Percentiles rank a stretch among this genome's conserved stretches.
phyloP scores from a whole-genome alignment of 2,329 filamentous ascomycete species.

The Clonostachys sp. region DNA sequence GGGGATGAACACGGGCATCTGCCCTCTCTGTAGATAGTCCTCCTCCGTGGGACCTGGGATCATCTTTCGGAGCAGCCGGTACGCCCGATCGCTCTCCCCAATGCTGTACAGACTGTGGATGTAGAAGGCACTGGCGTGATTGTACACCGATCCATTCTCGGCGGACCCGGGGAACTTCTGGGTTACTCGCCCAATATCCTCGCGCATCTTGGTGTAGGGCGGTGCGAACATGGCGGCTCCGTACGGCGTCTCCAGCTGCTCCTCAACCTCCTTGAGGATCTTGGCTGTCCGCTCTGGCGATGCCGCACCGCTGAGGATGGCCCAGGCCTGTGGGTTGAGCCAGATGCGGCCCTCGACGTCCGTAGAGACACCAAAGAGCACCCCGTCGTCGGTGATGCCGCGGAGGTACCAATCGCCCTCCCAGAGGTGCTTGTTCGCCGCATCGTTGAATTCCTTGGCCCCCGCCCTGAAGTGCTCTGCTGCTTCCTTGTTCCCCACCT shows the following conservation, averaged over 20 bases:
- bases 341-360: constrained; percentile 52
- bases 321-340: constrained; percentile 53
- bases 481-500: constrained; percentile 28
- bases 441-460: constrained; percentile 40
- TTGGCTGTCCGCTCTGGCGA: constrained; percentile 29
- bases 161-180: constrained; percentile 53
- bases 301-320: constrained; percentile 49
- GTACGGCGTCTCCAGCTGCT: constrained; percentile 46
- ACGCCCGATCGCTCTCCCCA: constrained; percentile 42
- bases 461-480: constrained; percentile 38
- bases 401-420: constrained; percentile 52
- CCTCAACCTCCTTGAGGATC: constrained; percentile 43
- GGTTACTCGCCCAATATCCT: constrained; percentile 53
- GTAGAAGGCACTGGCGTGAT: constrained; percentile 52
- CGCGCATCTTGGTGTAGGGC: constrained; percentile 48
- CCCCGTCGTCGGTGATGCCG: constrained; percentile 51
- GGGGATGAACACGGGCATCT: constrained; percentile 52
- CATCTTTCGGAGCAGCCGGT: constrained; percentile 44
- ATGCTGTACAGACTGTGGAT: constrained; percentile 47
- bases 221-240: constrained; percentile 52
- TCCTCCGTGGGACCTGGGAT: constrained; percentile 45
- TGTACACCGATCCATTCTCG: constrained; percentile 56
- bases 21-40: constrained; percentile 47
- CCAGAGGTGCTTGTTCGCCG: constrained; percentile 48
- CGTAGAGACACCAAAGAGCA: constrained; percentile 43